Evolutionary conservation across 257 asterid genomes (phyloP).

Genomic region (Capsicum rhomboideum): DNA sequence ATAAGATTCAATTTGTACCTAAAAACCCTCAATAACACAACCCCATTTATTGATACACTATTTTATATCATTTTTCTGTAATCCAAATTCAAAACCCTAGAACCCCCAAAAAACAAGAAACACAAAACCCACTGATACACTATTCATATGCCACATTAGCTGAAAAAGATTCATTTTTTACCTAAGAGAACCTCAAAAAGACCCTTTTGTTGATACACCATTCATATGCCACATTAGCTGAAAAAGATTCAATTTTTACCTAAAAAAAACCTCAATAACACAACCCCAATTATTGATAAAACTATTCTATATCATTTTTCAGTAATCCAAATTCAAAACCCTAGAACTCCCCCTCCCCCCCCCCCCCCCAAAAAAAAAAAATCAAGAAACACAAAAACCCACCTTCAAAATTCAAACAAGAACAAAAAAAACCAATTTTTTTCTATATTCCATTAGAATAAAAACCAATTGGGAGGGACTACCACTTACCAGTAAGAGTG

Average conservation of each 20-base stretch:
- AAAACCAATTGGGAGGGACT: background rate
- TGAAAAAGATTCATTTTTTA: background rate
- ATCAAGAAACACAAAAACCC: background rate
- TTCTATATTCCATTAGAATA: background rate
- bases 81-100: no score
- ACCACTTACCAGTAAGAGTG: slow-evolving; percentile 50
- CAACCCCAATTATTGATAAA: background rate
- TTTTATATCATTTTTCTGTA: no score
- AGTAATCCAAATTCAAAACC: background rate
- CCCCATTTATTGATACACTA: background rate
- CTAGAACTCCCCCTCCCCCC: background rate
- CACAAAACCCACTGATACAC: no score
- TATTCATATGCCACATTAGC: background rate
- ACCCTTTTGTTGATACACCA: no score
- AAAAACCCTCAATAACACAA: background rate
- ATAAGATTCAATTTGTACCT: no score
- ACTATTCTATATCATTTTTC: background rate
- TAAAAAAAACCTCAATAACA: background rate
- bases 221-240: background rate
- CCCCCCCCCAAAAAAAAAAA: no score
- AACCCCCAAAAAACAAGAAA: no score
- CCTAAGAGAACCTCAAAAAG: background rate
- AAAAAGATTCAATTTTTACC: background rate
- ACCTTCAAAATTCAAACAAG: background rate
- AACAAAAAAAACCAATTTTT: background rate